Conservation (phyloP, 768 basidiomycete genomes). For the Phanerochaete sordida region DNA sequence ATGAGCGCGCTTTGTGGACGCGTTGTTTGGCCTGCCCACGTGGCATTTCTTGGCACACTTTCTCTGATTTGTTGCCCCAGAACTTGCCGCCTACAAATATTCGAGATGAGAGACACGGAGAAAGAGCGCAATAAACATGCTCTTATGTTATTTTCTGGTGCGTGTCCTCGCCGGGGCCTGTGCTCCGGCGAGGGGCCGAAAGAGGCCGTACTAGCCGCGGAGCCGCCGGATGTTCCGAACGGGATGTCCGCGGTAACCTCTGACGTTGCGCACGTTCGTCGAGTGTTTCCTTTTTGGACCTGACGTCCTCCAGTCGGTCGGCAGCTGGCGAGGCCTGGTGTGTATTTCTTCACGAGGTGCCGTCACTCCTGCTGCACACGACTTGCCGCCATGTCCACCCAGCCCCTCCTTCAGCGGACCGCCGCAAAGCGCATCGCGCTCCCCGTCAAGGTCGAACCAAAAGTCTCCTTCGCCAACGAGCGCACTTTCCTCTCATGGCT, state of each 20-base stretch:
- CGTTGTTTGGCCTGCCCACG: slow-evolving; percentile 11
- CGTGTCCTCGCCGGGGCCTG: not conserved
- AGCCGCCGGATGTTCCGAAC: not conserved
- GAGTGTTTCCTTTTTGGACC: slow-evolving; percentile 15
- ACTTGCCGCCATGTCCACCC: slow-evolving; percentile 88
- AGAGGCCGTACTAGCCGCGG: not conserved
- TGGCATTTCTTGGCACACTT: not conserved
- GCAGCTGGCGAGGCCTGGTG: not conserved
- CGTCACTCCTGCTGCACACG: not conserved
- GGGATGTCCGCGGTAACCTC: slow-evolving; percentile 7
- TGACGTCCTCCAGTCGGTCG: not conserved
- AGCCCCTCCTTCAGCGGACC: slow-evolving; percentile 94
- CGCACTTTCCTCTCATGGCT: slow-evolving; percentile 98
- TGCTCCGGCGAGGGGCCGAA: not conserved
- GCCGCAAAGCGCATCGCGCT: slow-evolving; percentile 93
- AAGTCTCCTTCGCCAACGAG: slow-evolving; percentile 94
- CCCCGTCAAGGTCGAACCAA: slow-evolving; percentile 91
- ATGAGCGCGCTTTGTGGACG: slow-evolving; percentile 8
- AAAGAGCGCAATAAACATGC: not conserved
- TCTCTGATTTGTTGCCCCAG: too few relatives aligned
- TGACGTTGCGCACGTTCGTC: slow-evolving; percentile 29
- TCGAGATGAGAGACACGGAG: not conserved
- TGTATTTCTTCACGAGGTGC: not conserved
- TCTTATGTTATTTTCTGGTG: not conserved
- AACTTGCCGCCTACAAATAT: too few relatives aligned